These are phyloP conservation scores for Coemansia sp. DNA, from an alignment of 192 early-diverging fungal genomes.

Conservation along the genomic window DNA sequence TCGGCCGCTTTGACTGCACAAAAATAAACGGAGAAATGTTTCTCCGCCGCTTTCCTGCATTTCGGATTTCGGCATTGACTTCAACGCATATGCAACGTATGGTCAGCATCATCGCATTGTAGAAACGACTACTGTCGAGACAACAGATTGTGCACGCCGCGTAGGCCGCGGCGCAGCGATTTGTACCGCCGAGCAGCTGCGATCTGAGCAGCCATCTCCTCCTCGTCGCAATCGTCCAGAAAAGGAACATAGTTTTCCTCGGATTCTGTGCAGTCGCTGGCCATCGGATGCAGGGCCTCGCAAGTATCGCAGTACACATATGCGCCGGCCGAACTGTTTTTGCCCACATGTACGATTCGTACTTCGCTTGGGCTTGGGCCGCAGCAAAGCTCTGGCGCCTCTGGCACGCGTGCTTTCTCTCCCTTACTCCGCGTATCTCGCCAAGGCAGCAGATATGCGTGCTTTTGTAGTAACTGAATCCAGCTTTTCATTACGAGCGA, in stretches of 20 bases:
- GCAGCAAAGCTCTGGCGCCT: not conserved
- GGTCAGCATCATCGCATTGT: not conserved
- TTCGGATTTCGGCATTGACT: not conserved
- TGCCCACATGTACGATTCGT: slow-evolving; percentile 24
- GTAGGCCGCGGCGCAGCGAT: slow-evolving; percentile 4
- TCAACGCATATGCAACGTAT: not conserved
- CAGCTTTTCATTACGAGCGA: slow-evolving; percentile 1
- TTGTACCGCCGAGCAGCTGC: slow-evolving; percentile 19
- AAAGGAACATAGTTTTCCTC: slow-evolving; percentile 33
- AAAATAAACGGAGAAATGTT: not conserved
- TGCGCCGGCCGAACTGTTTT: slow-evolving; percentile 10
- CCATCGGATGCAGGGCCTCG: slow-evolving; percentile 5
- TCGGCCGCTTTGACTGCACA: no score
- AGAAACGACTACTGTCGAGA: not conserved
- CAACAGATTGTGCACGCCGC: not conserved
- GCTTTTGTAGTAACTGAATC: slow-evolving; percentile 16
- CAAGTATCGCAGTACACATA: slow-evolving; percentile 7
- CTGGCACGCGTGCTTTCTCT: not conserved
- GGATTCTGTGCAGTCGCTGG: slow-evolving; percentile 3
- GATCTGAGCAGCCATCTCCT: slow-evolving; percentile 31
- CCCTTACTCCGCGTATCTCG: not conserved
- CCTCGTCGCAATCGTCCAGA: slow-evolving; percentile 41
- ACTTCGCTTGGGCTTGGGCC: slow-evolving; percentile 13
- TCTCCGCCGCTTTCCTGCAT: not conserved
- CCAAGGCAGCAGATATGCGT: slow-evolving; percentile 7